Conservation (phyloP, 768 basidiomycete species). For the Russula brevipes region DNA sequence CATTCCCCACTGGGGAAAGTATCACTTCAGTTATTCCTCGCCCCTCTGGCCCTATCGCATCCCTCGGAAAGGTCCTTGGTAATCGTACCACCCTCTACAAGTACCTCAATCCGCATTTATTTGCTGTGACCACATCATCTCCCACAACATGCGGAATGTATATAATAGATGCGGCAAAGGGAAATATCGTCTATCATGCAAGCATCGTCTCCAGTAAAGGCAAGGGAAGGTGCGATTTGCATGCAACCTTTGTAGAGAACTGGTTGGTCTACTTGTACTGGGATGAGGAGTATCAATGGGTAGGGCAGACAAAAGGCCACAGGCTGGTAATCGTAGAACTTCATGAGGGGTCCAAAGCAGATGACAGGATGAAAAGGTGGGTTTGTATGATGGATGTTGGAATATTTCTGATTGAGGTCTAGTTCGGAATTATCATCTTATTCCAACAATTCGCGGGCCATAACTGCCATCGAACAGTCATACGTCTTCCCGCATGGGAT, state of each 20-base stretch:
- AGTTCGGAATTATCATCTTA: conserved; percentile 54
- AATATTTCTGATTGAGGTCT: background rate
- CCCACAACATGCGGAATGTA: conserved; percentile 55
- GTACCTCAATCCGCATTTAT: conserved; percentile 81
- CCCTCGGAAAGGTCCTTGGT: conserved; percentile 77
- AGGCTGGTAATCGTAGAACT: conserved; percentile 80
- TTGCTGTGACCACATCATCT: conserved; percentile 53
- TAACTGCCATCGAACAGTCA: conserved; percentile 61
- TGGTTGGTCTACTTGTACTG: conserved; percentile 91
- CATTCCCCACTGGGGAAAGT: conserved; percentile 51
- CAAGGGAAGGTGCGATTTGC: conserved; percentile 53
- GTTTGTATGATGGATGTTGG: conserved; percentile 25
- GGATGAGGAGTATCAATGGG: conserved; percentile 47
- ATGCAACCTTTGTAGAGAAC: conserved; percentile 74
- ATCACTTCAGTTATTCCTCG: conserved; percentile 50
- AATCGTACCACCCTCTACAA: conserved; percentile 90
- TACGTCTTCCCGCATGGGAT: conserved; percentile 68
- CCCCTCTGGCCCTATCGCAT: conserved; percentile 56
- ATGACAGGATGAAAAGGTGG: conserved; percentile 70
- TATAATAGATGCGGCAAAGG: conserved; percentile 75
- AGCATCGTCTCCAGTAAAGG: conserved; percentile 43
- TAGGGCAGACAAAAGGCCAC: conserved; percentile 56
- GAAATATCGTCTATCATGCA: conserved; percentile 65
- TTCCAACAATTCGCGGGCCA: conserved; percentile 46
- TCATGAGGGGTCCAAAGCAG: conserved; percentile 68